These are phyloP conservation scores for Candida golubevii DNA, from an alignment of 805 yeast species.

Conservation along the genomic window DNA sequence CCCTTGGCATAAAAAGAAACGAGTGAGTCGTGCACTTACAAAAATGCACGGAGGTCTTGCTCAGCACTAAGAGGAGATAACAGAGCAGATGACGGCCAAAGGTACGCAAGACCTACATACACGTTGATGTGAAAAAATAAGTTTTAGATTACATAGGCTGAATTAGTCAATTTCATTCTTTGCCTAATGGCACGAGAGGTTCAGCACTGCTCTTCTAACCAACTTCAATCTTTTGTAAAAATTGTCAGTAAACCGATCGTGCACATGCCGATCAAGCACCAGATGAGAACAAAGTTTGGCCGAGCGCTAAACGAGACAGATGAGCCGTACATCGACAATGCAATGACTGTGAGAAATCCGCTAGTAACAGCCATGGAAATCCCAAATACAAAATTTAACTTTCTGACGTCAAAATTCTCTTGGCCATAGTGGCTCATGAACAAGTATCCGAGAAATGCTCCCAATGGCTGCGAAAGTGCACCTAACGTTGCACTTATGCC, in stretches of 20 bases:
- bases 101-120: too few species aligned
- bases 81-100: too few species aligned
- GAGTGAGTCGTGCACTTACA: too few species aligned
- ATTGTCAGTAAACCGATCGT: slow-evolving; percentile 47
- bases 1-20: too few species aligned
- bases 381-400: slow-evolving; percentile 50
- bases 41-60: too few species aligned
- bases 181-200: too few species aligned
- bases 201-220: too few species aligned
- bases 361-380: slow-evolving; percentile 64
- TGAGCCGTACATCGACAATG: slow-evolving; percentile 80
- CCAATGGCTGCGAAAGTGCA: slow-evolving; percentile 83
- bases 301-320: slow-evolving; percentile 68
- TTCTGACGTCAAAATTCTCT: slow-evolving; percentile 24
- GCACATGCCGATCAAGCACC: slow-evolving; percentile 59
- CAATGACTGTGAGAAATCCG: slow-evolving; percentile 80
- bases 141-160: too few species aligned
- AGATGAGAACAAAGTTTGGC: slow-evolving; percentile 52
- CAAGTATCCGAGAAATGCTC: slow-evolving; percentile 69
- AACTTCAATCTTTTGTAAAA: slow-evolving; percentile 9
- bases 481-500: slow-evolving; percentile 66
- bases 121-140: too few species aligned
- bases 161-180: too few species aligned
- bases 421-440: slow-evolving; percentile 31
- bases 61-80: too few species aligned